Evolutionary conservation across 1,284 basidiomycete species (phyloP).

Genomic region (Leccinum huronense): DNA sequence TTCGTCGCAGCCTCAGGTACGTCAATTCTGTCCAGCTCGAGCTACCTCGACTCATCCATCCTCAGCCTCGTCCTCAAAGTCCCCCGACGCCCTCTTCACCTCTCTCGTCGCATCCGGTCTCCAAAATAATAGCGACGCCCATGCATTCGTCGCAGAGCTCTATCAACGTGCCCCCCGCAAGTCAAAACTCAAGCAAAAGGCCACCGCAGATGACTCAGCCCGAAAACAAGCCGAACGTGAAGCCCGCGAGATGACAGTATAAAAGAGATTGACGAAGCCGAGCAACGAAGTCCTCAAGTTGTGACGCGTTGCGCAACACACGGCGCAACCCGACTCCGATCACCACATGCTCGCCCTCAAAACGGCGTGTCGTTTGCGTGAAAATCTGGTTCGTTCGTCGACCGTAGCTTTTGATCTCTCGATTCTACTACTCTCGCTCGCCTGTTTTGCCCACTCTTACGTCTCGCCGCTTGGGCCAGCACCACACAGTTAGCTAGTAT

Average conservation of each 20-base stretch:
- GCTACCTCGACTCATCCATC: slow-evolving; percentile 9
- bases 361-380: too few species aligned
- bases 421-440: too few species aligned
- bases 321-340: too few species aligned
- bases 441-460: too few species aligned
- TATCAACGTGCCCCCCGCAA: slow-evolving; percentile 75
- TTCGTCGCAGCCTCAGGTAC: slow-evolving; percentile 82
- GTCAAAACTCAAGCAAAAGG: slow-evolving; percentile 62
- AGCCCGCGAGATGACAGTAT: slow-evolving; percentile 63
- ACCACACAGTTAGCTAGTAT: too few species aligned
- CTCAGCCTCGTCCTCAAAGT: slow-evolving; percentile 78
- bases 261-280: slow-evolving; percentile 39
- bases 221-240: slow-evolving; percentile 70
- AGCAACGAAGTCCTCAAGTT: too few species aligned
- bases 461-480: too few species aligned
- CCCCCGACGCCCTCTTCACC: slow-evolving; percentile 73
- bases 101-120: slow-evolving; percentile 78
- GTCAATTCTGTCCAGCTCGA: slow-evolving; percentile 24
- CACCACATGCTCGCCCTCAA: too few species aligned
- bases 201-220: slow-evolving; percentile 43
- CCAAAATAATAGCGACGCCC: slow-evolving; percentile 74
- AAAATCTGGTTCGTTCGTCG: too few species aligned
- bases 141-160: slow-evolving; percentile 77
- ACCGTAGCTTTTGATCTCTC: too few species aligned
- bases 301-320: too few species aligned